phyloP scores from a whole-genome alignment of 2,329 filamentous ascomycete species.

The Epichloe aotearoae region DNA sequence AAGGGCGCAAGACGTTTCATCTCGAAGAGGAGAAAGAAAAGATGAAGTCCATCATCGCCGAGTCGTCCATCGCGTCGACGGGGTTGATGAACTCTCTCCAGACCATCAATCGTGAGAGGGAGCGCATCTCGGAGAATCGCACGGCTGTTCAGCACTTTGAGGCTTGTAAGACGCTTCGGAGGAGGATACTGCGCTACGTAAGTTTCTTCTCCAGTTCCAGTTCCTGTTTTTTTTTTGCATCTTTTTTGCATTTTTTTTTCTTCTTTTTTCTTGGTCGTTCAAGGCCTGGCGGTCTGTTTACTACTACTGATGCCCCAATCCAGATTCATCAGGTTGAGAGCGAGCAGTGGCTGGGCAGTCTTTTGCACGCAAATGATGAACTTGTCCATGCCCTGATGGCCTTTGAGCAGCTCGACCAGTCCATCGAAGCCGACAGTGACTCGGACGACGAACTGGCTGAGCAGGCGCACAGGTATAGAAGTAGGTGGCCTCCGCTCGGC shows the following conservation, averaged over 20 bases:
- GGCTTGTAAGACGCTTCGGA: slow-evolving; percentile 69
- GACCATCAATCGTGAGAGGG: slow-evolving; percentile 76
- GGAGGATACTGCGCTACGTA: slow-evolving; percentile 75
- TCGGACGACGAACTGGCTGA: slow-evolving; percentile 56
- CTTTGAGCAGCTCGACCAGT: slow-evolving; percentile 84
- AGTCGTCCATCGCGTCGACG: slow-evolving; percentile 78
- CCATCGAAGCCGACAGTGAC: slow-evolving; percentile 63
- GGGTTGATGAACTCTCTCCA: slow-evolving; percentile 81
- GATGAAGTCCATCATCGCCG: slow-evolving; percentile 80
- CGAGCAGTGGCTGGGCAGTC: slow-evolving; percentile 80
- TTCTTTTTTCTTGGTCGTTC: neutral
- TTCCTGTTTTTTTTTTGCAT: neutral
- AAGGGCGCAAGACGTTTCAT: slow-evolving; percentile 56
- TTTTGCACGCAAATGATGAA: slow-evolving; percentile 90
- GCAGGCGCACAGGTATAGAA: slow-evolving; percentile 51
- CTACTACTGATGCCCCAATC: slow-evolving; percentile 1
- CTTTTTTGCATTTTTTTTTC: neutral
- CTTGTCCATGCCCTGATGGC: slow-evolving; percentile 89
- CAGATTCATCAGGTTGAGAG: slow-evolving; percentile 80
- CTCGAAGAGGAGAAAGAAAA: slow-evolving; percentile 76
- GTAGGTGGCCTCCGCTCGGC: slow-evolving; percentile 17
- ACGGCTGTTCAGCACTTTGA: slow-evolving; percentile 69
- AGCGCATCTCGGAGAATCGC: slow-evolving; percentile 76
- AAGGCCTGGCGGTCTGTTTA: neutral
- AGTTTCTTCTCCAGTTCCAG: neutral